Conservation (phyloP, 2,329 filamentous ascomycete species). For the Fusarium kyushuense region DNA sequence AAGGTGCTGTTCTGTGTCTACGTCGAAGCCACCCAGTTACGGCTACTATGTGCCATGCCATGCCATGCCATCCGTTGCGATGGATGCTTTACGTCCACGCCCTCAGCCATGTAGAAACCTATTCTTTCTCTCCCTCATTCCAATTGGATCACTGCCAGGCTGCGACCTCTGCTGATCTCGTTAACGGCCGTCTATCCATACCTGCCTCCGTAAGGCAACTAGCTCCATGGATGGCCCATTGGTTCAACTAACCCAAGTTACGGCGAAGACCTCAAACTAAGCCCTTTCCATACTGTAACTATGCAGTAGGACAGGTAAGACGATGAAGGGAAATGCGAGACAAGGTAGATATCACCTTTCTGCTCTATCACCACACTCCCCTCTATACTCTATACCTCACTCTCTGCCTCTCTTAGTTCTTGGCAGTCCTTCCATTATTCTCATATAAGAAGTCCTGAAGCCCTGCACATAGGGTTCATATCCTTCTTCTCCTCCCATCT, state of each 20-base stretch:
- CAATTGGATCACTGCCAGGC: constrained; percentile 25
- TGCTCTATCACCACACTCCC: constrained; percentile 40
- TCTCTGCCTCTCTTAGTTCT: constrained; percentile 33
- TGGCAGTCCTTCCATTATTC: constrained; percentile 21
- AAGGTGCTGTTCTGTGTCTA: constrained; percentile 30
- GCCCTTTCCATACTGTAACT: constrained; percentile 17
- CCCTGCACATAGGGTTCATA: constrained; percentile 9
- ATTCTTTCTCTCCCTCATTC: constrained; percentile 9
- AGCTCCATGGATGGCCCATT: constrained; percentile 26
- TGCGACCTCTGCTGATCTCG: constrained; percentile 43
- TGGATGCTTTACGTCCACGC: constrained; percentile 37
- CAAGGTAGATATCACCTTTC: constrained; percentile 12
- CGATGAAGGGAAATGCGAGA: neutral
- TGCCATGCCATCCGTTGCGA: constrained; percentile 16
- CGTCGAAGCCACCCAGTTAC: constrained; percentile 29
- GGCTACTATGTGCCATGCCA: neutral
- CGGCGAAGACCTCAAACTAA: constrained; percentile 30
- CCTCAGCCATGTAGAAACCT: constrained; percentile 26
- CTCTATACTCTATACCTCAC: constrained; percentile 27
- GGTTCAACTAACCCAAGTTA: constrained; percentile 32
- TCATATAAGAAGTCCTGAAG: constrained; percentile 45
- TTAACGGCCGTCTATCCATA: constrained; percentile 36
- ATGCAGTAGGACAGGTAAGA: constrained; percentile 17
- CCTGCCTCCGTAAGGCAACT: constrained; percentile 26
- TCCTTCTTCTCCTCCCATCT: constrained; percentile 41